Evolutionary conservation across 306 rosid species (phyloP).

Genomic region (Dalbergia cochinchinensis): DNA sequence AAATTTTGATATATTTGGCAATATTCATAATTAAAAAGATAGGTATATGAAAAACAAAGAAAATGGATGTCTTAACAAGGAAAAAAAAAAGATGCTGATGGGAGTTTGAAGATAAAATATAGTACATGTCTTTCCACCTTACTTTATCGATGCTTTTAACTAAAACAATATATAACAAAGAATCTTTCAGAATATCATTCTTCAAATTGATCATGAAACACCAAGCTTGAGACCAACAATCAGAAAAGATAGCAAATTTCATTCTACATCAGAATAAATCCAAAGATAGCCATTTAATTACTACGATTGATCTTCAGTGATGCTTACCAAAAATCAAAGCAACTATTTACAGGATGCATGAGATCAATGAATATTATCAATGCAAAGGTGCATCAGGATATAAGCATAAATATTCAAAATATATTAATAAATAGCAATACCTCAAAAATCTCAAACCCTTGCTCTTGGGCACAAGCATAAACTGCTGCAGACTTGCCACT

Average conservation of each 20-base stretch:
- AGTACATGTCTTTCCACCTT: constrained; percentile 20
- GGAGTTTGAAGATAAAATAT: constrained; percentile 27
- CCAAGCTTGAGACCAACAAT: constrained; percentile 23
- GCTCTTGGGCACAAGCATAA: constrained; percentile 95
- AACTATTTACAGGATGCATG: constrained; percentile 29
- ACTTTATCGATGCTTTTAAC: constrained; percentile 9
- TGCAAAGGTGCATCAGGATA: constrained; percentile 26
- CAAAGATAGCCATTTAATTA: constrained; percentile 25
- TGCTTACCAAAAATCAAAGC: constrained; percentile 31
- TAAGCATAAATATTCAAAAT: constrained; percentile 26
- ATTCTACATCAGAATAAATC: constrained; percentile 32
- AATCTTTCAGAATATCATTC: constrained; percentile 25
- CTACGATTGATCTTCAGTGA: constrained; percentile 21
- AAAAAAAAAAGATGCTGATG: constrained; percentile 22
- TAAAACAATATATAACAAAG: constrained; percentile 2
- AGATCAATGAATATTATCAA: constrained; percentile 29
- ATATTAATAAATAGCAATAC: constrained; percentile 52
- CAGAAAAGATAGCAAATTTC: constrained; percentile 12
- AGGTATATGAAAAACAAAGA: constrained; percentile 12
- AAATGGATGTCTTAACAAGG: constrained; percentile 7
- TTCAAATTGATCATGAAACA: constrained; percentile 9
- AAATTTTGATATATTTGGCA: constrained; percentile 20
- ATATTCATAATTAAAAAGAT: constrained; percentile 30
- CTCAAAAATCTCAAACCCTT: constrained; percentile 86
- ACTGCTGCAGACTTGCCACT: constrained; percentile 98